Evolutionary conservation across 805 yeast genomes (phyloP).

Genomic region (Candida pini): DNA sequence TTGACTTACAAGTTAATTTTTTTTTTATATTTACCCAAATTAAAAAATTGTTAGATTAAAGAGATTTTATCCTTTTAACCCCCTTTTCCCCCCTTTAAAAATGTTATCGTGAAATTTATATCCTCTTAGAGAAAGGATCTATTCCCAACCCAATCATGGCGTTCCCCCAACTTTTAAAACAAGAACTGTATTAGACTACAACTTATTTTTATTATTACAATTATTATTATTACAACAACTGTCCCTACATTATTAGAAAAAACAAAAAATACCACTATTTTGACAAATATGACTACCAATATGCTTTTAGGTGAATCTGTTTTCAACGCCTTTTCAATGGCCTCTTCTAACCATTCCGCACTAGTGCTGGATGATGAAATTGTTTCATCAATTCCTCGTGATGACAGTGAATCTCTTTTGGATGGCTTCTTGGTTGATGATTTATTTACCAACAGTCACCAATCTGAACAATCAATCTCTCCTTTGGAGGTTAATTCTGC

Average conservation of each 20-base stretch:
- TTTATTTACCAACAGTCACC: neutral
- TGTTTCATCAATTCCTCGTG: constrained; percentile 1
- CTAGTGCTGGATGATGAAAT: too few species aligned
- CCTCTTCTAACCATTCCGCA: neutral
- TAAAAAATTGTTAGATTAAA: constrained; percentile 13
- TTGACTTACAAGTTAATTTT: constrained; percentile 13
- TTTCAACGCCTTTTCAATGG: constrained; percentile 19
- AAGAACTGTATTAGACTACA: neutral
- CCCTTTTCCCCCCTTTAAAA: constrained; percentile 8
- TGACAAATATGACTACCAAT: constrained; percentile 13
- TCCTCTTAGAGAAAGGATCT: too few species aligned
- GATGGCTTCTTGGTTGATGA: constrained; percentile 5
- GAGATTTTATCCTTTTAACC: constrained; percentile 6
- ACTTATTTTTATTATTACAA: neutral
- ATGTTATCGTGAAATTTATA: constrained; percentile 23
- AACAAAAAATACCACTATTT: constrained; percentile 5
- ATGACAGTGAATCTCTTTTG: constrained; percentile 3
- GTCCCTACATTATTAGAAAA: constrained; percentile 3
- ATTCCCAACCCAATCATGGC: constrained; percentile 19
- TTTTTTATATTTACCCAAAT: constrained; percentile 12
- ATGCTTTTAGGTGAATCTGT: constrained; percentile 31
- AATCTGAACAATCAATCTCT: constrained; percentile 27
- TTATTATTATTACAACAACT: constrained; percentile 3
- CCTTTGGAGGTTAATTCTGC: constrained; percentile 50
- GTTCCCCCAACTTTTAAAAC: constrained; percentile 6